These are phyloP conservation scores for Niveomyces coronatus DNA, from an alignment of 2,329 filamentous ascomycete genomes.

Conservation along the genomic window DNA sequence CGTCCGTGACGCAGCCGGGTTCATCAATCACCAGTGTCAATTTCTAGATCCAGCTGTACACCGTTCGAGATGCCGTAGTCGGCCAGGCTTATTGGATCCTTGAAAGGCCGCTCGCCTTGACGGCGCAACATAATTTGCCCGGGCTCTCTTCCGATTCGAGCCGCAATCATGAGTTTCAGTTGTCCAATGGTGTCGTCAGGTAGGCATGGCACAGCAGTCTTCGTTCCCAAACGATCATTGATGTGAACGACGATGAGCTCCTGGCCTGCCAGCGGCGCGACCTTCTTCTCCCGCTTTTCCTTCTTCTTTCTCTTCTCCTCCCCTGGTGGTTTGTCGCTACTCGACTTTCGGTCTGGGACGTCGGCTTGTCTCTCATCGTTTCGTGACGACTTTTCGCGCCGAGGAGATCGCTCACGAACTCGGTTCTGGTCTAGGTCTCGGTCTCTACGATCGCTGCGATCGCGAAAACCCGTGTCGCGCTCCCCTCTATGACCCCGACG, in stretches of 20 bases:
- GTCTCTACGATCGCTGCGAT: conserved; percentile 25
- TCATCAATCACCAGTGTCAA: conserved; percentile 49
- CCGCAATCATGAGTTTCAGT: conserved; percentile 87
- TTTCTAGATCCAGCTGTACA: conserved; percentile 56
- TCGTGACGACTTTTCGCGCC: conserved; percentile 11
- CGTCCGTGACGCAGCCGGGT: not conserved
- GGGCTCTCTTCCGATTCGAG: conserved; percentile 76
- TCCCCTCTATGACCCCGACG: conserved; percentile 13
- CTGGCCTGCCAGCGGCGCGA: conserved; percentile 36
- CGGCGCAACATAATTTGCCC: conserved; percentile 88
- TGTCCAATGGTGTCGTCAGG: conserved; percentile 73
- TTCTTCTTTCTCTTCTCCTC: conserved; percentile 25
- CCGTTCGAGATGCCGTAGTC: conserved; percentile 95
- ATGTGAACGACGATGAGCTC: conserved; percentile 91
- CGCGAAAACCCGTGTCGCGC: conserved; percentile 18
- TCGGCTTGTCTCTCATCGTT: conserved; percentile 13
- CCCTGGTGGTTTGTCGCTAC: conserved; percentile 19
- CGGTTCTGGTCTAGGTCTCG: conserved; percentile 25
- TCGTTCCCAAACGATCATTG: conserved; percentile 94
- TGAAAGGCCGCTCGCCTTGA: conserved; percentile 88
- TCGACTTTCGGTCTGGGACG: conserved; percentile 13
- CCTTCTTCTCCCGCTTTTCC: conserved; percentile 25
- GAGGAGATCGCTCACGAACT: conserved; percentile 14
- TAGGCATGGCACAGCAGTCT: conserved; percentile 83
- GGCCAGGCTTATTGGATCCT: conserved; percentile 75